Percentiles rank a stretch among this genome's conserved stretches.
These are phyloP conservation scores for Solanum pinnatisectum DNA, from an alignment of 257 asterid genomes.

Conservation along the genomic window DNA sequence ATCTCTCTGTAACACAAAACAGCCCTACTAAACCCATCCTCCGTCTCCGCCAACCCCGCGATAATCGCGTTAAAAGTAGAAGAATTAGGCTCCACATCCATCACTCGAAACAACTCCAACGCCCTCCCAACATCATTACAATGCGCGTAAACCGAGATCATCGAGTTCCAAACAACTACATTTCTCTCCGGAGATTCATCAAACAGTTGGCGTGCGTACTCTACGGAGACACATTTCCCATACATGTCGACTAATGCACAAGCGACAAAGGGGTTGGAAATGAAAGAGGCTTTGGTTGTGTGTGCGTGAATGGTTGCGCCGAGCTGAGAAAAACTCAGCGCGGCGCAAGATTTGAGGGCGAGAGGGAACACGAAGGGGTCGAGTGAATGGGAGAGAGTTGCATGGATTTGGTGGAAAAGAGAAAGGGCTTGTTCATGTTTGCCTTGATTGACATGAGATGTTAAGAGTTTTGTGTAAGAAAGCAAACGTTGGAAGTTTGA, in stretches of 20 bases:
- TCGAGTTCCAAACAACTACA: constrained; percentile 37
- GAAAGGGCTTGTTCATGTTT: constrained; percentile 30
- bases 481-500: constrained; percentile 33
- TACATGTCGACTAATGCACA: constrained; percentile 34
- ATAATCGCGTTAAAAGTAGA: constrained; percentile 33
- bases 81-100: constrained; percentile 27
- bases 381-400: constrained; percentile 18
- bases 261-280: constrained; percentile 32
- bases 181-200: constrained; percentile 31
- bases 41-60: constrained; percentile 20
- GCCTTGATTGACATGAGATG: constrained; percentile 36
- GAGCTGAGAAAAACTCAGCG: constrained; percentile 12
- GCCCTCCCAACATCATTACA: constrained; percentile 17
- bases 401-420: constrained; percentile 27
- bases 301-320: constrained; percentile 30
- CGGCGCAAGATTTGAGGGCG: constrained; percentile 33
- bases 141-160: constrained; percentile 29
- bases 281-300: constrained; percentile 11
- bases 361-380: constrained; percentile 44
- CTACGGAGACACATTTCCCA: constrained; percentile 28
- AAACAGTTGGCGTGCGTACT: constrained; percentile 26
- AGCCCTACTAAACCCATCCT: constrained; percentile 21
- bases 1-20: constrained; percentile 24
- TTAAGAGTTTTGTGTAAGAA: constrained; percentile 29
- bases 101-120: constrained; percentile 17